Evolutionary conservation across 1,284 basidiomycete species (phyloP), one percentile per base, ranked within the genome.

Genomic region (Sporisorium scitamineum): DNA sequence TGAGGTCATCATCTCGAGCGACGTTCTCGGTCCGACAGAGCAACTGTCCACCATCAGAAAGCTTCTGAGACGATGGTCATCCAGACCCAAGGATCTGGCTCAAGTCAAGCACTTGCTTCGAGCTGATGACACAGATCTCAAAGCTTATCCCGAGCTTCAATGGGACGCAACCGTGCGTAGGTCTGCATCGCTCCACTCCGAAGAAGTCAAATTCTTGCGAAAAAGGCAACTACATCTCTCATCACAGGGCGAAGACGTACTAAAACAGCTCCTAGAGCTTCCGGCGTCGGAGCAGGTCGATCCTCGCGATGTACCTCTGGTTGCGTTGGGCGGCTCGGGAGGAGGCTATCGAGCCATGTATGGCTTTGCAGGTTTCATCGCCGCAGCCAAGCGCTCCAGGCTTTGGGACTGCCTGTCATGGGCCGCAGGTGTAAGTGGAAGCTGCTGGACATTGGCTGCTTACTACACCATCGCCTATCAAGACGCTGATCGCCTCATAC

Each of bases 301-400:
- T 41, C 79, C 80, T 27, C 64, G 80, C 20, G 85, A 85, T 58
- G 80, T 86, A 18, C 85, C 85, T 8, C 66, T 84, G 13, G 68
- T 86, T 20, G 83, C 80, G 2, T 56, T 85, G 11, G 84, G 85
- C 10, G 85, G 84, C n/a, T 80, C 77, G 1, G 85, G 85, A 11
- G 85, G 85, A n/a, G 85, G 85, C 22, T 85, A 84, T 44, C 72
- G 85, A 13, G 85, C 85, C 31, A 84, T 76, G 70, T 84, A 77
- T 41, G 79, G 76, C 27, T 82, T 78, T 51, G 67, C 79, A 6
- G 80, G 75, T 20, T 78, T 79, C 37, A 67, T 84, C 44, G 72
- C 78, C 3, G 83, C 79, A 2, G 65, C 84, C 13, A 78, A 83
- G 54, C 70, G 74, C 18, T 65, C 76, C 16, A 74, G 73, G 6